Evolutionary conservation across 2,329 filamentous ascomycete genomes (phyloP), one percentile per base, ranked within the genome.

Genomic region (Juglanconis sp.): DNA sequence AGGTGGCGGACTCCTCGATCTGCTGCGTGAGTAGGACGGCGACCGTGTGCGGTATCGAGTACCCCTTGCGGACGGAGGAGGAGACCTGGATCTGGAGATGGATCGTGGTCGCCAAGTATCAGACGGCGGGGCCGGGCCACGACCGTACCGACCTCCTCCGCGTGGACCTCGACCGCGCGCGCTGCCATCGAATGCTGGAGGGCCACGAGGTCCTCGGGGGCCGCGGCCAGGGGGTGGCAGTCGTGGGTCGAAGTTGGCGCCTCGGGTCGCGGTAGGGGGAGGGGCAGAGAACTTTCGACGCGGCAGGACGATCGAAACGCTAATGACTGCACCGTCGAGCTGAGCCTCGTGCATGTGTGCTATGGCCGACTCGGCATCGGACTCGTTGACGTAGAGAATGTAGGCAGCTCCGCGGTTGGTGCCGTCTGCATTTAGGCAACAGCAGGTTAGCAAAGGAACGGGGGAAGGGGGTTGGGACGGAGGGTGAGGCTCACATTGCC

Each of bases 281-380:
- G 89, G 86, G 17, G 86, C 87, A 6, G 91, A 93, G 69, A 96
- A 91, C 67, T 92, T 91, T 68, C 90, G 87, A 53, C 90, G 86
- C 0, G 92, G 92, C 40, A 96, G 80, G 32, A 96, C 91, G 66
- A 97, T 95, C 49, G 91, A 95, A 53, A 97, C 93, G 69, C 89
- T 89, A 69, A 97, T 87, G 44, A 87, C 81, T 30, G 88, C 86
- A 55, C 92, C 92, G 73, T 97, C 93, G 34, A 96, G 78, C 70
- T 96, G 91, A n/a, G 91, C 92, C 77, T 99, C 95, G 74, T 99
- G 95, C 95, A 99, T 98, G 72, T 96, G 91, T 17, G 93, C 87
- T 67, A 97, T 96, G 34, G 95, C 95, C 13, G 87, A 81, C 75
- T 97, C 92, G 31, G 95, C 94, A 65, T 94, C 89, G 53, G 84